Conservation (phyloP, 1,284 basidiomycete genomes). For the Tilletiaria anomala region DNA sequence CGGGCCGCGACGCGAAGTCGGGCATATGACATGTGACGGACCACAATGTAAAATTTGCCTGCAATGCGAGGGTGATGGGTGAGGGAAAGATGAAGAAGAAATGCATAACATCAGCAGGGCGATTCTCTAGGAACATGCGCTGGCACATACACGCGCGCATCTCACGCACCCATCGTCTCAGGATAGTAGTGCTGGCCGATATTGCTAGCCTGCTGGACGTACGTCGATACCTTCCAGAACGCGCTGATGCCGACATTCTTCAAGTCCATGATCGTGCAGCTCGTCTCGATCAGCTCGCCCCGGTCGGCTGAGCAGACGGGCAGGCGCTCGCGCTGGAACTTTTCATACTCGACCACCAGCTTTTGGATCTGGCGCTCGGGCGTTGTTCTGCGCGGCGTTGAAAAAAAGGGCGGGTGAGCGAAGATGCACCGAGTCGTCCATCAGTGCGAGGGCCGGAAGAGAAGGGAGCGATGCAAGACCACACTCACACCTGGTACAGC, state of each 20-base stretch:
- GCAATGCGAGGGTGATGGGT: too few relatives aligned
- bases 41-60: constrained; percentile 73
- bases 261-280: constrained; percentile 93
- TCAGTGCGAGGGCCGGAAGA: not conserved
- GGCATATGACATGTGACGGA: not conserved
- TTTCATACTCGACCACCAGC: constrained; percentile 88
- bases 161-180: constrained; percentile 79
- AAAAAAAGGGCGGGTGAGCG: too few relatives aligned
- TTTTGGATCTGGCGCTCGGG: constrained; percentile 76
- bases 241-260: constrained; percentile 62
- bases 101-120: too few relatives aligned
- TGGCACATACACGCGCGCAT: too few relatives aligned
- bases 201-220: constrained; percentile 61
- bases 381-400: constrained; percentile 53
- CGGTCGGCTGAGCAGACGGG: constrained; percentile 61
- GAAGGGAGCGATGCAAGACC: not conserved
- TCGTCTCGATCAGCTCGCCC: constrained; percentile 88
- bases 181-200: constrained; percentile 74
- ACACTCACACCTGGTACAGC: constrained; percentile 37
- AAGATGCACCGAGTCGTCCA: not conserved
- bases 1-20: constrained; percentile 3
- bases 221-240: constrained; percentile 86
- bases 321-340: constrained; percentile 53
- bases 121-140: too few relatives aligned
- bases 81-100: not conserved